Evolutionary conservation across 1,139 yeast species (phyloP), one percentile per base, ranked within the genome.

Genomic region (Taphrina sp.): DNA sequence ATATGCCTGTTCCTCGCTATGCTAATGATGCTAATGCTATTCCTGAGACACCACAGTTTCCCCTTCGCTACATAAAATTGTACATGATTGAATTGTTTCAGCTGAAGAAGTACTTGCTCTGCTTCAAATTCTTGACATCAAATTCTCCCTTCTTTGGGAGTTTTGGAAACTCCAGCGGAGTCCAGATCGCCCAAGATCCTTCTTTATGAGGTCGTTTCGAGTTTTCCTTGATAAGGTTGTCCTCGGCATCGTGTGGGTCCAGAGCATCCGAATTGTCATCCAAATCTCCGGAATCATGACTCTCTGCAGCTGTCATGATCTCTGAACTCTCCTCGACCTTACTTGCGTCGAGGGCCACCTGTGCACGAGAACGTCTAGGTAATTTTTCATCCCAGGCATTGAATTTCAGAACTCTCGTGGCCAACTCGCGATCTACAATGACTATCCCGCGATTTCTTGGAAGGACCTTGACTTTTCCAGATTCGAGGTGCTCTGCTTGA

Each of bases 131-230:
- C 44, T 74, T 72, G 41, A 92, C 95, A 66, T 90, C 95, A 66
- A 90, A 87, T 29, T 81, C 82, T 44, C 96, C 98, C 69, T 80
- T 85, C 53, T 77, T 72, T 12, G 97, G 97, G 39, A 89, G 79
- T 0, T 75, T 76, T 0, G 95, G 95, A 63, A 90, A 76, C 52
- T 69, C 71, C 62, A 90, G 73, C 5, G 51, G 39, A 12, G 36
- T 34, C 41, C 41, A 31, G 22, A 41, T 45, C 3, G 38, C 39
- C 56, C 43, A 31, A 16, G n/a, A 8, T 8, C 14, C 14, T 16
- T 26, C 31, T 16, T 19, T 31, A 17, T 24, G n/a, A 23, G 29
- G 37, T 24, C 26, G 38, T 2, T n/a, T 34, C 24, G 10, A 43
- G 14, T 19, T 46, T n/a, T 36, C 52, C n/a, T 52, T 29, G n/a